Percentiles rank a stretch among this genome's conserved stretches.
These are phyloP conservation scores for Nakazawaea ishiwadae DNA, from an alignment of 805 yeast species.

Conservation along the genomic window DNA sequence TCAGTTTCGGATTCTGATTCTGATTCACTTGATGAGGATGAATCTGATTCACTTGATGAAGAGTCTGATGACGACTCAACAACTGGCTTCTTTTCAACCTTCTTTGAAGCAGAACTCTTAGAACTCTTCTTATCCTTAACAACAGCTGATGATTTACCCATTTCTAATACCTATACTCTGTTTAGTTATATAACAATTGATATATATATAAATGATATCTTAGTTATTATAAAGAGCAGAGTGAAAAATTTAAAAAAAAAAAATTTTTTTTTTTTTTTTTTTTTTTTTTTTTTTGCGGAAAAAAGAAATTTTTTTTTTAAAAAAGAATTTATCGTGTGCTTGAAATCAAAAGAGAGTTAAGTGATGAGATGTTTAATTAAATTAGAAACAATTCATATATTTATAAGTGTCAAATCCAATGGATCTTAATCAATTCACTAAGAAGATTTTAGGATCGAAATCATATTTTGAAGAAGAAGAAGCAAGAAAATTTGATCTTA, in stretches of 20 bases:
- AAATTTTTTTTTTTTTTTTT: neutral
- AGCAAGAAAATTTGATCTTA: slow-evolving; percentile 4
- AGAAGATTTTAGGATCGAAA: neutral
- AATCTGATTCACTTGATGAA: slow-evolving; percentile 14
- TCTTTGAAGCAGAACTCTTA: slow-evolving; percentile 16
- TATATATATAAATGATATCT: neutral
- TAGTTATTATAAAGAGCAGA: neutral
- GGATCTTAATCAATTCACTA: too few relatives aligned
- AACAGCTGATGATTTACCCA: slow-evolving; percentile 27
- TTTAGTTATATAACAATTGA: neutral
- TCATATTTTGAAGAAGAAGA: slow-evolving; percentile 6
- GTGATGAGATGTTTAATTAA: too few relatives aligned
- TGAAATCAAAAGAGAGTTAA: neutral
- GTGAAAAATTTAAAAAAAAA: slow-evolving; percentile 2
- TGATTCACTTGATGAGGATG: slow-evolving; percentile 13
- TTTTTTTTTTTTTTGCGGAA: neutral
- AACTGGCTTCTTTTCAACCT: slow-evolving; percentile 17
- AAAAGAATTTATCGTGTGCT: neutral
- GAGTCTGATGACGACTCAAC: slow-evolving; percentile 11
- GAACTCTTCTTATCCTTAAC: slow-evolving; percentile 19
- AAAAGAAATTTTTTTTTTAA: slow-evolving; percentile 1
- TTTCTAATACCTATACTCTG: too few relatives aligned
- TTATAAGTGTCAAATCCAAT: too few relatives aligned
- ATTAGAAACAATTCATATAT: too few relatives aligned
- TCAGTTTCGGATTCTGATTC: slow-evolving; percentile 15